Conservation (phyloP, 208 protist species). For the Trypanosoma cruzi region DNA sequence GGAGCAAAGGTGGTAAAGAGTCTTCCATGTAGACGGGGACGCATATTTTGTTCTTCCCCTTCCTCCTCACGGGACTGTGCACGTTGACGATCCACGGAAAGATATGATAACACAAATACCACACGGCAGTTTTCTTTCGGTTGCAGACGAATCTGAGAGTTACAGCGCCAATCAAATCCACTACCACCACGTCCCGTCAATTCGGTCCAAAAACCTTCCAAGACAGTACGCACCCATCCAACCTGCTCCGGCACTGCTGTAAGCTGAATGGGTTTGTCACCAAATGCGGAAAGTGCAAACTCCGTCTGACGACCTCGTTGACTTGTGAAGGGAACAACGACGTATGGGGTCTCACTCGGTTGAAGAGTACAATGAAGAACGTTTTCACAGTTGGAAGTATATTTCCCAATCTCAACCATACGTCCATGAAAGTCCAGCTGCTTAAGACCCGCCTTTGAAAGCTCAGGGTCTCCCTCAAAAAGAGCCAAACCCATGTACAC, state of each 20-base stretch:
- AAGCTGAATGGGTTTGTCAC: conserved; percentile 77
- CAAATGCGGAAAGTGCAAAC: conserved; percentile 89
- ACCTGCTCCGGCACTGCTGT: conserved; percentile 84
- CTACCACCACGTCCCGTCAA: conserved; percentile 83
- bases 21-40: conserved; percentile 84
- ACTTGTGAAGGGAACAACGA: conserved; percentile 90
- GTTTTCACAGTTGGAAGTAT: conserved; percentile 93
- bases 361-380: conserved; percentile 83
- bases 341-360: conserved; percentile 79
- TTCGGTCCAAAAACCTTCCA: conserved; percentile 84
- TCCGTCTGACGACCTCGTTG: conserved; percentile 78
- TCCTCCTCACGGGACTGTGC: conserved; percentile 63
- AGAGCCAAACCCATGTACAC: conserved; percentile 92
- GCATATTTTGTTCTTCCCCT: conserved; percentile 65
- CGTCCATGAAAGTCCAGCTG: conserved; percentile 91
- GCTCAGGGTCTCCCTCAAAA: conserved; percentile 79
- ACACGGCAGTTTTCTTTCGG: conserved; percentile 73
- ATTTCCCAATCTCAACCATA: conserved; percentile 87
- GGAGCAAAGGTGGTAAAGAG: conserved; percentile 83
- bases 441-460: conserved; percentile 80
- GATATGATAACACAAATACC: conserved; percentile 89
- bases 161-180: conserved; percentile 91
- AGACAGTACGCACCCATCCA: conserved; percentile 82
- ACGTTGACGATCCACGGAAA: conserved; percentile 73
- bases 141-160: conserved; percentile 72